Evolutionary conservation across 2,329 filamentous ascomycete genomes (phyloP), one percentile per base, ranked within the genome.

Genomic region (Dactylellina cionopaga): DNA sequence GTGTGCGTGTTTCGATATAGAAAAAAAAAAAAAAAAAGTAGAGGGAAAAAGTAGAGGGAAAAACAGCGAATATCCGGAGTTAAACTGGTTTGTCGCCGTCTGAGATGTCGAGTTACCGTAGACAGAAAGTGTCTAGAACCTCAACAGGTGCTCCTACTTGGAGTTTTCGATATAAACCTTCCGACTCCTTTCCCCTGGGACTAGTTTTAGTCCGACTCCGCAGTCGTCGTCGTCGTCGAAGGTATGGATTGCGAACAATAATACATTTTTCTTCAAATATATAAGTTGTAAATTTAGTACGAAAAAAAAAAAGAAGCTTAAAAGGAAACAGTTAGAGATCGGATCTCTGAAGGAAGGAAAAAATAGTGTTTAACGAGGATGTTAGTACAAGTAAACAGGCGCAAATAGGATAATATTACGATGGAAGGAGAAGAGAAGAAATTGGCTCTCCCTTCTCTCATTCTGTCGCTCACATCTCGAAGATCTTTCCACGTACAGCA

Each of bases 371-470:
- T 10, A 15, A 46, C 11, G 35, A 39, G 35, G 17, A 15, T 39
- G 17, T 5, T 33, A 39, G 11, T 15, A 39, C 11, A 39, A n/a
- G n/a, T n/a, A n/a, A n/a, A n/a, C n/a, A n/a, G 35, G 31, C 5
- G 13, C 13, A 33, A 33, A 33, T 13, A 33, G 13, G 13, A 13
- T 6, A 33, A 6, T 33, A 33, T 33, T n/a, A n/a, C n/a, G n/a
- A 33, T 13, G 17, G 27, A 7, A 11, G 49, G n/a, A 37, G 39
- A 54, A 37, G 7, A 37, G 5, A 41, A 39, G 51, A 55, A 55
- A 55, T 55, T 44, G 56, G 43, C 37, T 60, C 58, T 39, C n/a
- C n/a, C n/a, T n/a, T n/a, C 58, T 63, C 58, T 46, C 58, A 63
- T 63, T 55, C 58, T 49, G 25, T 24, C 58, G 29, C 43, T 22